Conservation (phyloP, 208 protist genomes). For the Sergeia podlipaevii region DNA sequence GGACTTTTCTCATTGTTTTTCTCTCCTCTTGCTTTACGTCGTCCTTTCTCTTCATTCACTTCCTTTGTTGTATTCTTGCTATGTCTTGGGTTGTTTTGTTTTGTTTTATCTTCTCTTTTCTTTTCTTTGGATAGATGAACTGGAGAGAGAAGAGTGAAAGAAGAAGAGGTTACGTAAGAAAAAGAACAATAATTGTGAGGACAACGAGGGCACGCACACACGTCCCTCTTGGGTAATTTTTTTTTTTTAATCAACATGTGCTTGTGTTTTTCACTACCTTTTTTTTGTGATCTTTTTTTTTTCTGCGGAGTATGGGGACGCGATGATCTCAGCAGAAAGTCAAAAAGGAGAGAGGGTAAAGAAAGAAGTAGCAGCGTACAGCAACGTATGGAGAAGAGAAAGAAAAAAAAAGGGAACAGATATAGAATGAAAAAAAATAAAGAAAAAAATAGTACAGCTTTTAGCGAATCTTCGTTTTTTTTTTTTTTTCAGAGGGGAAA, state of each 20-base stretch:
- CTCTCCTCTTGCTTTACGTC: neutral
- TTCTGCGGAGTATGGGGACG: too few species aligned
- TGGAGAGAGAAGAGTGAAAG: slow-evolving; percentile 2
- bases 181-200: too few species aligned
- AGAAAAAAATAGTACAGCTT: slow-evolving; percentile 5
- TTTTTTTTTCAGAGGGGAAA: neutral
- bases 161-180: slow-evolving; percentile 10
- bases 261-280: too few species aligned
- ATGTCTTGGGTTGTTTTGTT: slow-evolving; percentile 4
- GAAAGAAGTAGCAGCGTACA: too few species aligned
- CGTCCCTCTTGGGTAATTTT: neutral
- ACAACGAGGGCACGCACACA: too few species aligned
- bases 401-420: slow-evolving; percentile 4
- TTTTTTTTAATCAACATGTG: neutral
- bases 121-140: neutral
- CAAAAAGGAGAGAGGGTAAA: slow-evolving; percentile 6
- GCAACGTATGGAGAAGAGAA: too few species aligned
- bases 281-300: too few species aligned
- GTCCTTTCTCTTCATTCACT: too few species aligned
- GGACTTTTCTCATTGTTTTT: slow-evolving; percentile 5
- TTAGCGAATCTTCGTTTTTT: neutral
- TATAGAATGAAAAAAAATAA: slow-evolving; percentile 7
- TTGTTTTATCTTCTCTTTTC: slow-evolving; percentile 7
- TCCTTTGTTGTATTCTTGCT: slow-evolving; percentile 7
- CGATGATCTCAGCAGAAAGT: neutral